Conservation (phyloP, 495 filamentous ascomycete species). For the Penicillium canescens region DNA sequence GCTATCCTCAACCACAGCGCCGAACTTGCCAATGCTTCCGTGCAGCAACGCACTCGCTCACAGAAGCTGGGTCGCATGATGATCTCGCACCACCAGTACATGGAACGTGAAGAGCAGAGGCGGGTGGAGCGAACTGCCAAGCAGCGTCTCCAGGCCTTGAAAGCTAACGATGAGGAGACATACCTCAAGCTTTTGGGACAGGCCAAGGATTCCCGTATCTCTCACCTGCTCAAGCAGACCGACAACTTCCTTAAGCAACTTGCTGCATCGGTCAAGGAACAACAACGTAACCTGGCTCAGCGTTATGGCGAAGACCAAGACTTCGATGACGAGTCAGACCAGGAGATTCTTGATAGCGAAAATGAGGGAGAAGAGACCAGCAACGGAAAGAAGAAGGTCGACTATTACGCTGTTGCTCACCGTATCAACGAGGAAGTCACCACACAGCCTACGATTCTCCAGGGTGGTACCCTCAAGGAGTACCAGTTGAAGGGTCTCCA, state of each 20-base stretch:
- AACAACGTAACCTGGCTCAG: conserved; percentile 80
- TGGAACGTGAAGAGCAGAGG: conserved; percentile 99
- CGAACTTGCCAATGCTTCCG: conserved; percentile 59
- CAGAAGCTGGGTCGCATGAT: conserved; percentile 88
- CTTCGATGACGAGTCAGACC: conserved; percentile 64
- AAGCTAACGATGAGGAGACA: conserved; percentile 98
- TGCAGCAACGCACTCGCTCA: conserved; percentile 61
- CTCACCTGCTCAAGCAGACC: conserved; percentile 91
- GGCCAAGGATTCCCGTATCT: conserved; percentile 98
- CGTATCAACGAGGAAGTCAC: conserved; percentile 89
- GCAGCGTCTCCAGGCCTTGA: conserved; percentile 97
- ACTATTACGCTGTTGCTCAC: conserved; percentile 98
- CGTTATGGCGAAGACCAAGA: conserved; percentile 68
- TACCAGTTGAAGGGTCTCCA: conserved; percentile 98
- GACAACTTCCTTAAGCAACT: conserved; percentile 96
- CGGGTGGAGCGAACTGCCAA: conserved; percentile 95
- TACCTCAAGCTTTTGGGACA: conserved; percentile 96
- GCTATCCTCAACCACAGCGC: conserved; percentile 67
- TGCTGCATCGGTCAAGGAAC: conserved; percentile 84
- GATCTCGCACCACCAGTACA: conserved; percentile 84
- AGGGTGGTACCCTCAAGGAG: conserved; percentile 91
- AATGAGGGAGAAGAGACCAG: conserved; percentile 66
- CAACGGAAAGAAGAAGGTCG: conserved; percentile 70
- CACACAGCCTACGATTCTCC: conserved; percentile 77
- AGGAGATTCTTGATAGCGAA: conserved; percentile 63